Conservation (phyloP, 83 land plant species). For the Picea abies region DNA sequence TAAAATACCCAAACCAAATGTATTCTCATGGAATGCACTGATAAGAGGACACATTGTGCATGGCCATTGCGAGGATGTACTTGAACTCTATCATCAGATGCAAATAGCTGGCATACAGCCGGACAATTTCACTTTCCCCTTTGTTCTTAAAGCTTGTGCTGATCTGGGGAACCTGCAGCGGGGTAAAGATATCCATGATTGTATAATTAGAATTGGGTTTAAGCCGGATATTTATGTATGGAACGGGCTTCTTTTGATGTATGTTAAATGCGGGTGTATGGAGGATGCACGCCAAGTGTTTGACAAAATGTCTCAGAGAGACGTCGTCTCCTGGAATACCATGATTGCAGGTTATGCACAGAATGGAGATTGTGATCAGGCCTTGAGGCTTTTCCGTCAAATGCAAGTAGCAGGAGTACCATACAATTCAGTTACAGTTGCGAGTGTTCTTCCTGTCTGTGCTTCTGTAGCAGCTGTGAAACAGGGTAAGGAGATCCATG, state of each 20-base stretch:
- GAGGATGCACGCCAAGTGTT: slow-evolving; percentile 17
- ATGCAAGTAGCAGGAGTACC: background rate
- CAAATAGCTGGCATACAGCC: slow-evolving; percentile 6
- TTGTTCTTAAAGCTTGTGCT: slow-evolving; percentile 22
- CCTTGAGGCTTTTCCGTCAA: slow-evolving; percentile 14
- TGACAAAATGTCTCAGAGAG: slow-evolving; percentile 5
- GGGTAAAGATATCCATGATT: slow-evolving; percentile 20
- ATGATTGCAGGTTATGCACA: slow-evolving; percentile 25
- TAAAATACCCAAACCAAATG: background rate
- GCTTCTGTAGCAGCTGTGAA: background rate
- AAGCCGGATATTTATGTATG: background rate
- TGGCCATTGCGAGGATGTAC: background rate
- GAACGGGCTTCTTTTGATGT: slow-evolving; percentile 19
- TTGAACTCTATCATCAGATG: slow-evolving; percentile 6
- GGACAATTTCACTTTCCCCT: slow-evolving; percentile 10
- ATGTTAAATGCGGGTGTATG: slow-evolving; percentile 14
- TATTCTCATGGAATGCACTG: slow-evolving; percentile 21
- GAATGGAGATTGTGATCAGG: slow-evolving; percentile 15
- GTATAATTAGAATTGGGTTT: slow-evolving; percentile 5
- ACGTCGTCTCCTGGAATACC: slow-evolving; percentile 21
- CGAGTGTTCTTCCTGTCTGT: slow-evolving; percentile 10
- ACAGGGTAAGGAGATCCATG: slow-evolving; percentile 7
- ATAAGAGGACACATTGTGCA: slow-evolving; percentile 5
- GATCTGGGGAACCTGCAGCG: background rate
- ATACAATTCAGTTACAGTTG: background rate